Evolutionary conservation across 495 filamentous ascomycete genomes (phyloP).

Genomic region (Xylaria castorea): DNA sequence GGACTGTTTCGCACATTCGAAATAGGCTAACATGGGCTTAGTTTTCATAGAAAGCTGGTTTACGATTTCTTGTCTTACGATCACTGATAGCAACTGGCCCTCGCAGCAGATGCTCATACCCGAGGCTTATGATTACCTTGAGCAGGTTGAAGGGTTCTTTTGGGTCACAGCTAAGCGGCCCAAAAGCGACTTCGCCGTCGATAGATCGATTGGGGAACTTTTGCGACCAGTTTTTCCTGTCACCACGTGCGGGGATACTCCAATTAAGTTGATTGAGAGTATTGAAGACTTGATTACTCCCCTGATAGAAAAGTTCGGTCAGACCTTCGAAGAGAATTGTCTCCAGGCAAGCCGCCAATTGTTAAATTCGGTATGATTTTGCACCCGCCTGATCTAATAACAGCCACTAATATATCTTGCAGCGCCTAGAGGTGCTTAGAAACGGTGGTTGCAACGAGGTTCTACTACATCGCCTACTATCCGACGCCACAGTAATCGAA

Average conservation of each 20-base stretch:
- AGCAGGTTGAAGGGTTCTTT: not conserved
- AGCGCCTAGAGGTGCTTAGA: not conserved
- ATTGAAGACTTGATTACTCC: not conserved
- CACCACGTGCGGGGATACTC: not conserved
- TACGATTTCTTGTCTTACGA: not conserved
- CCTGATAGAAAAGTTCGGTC: not conserved
- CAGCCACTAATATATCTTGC: not conserved
- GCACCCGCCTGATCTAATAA: not conserved
- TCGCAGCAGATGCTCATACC: not conserved
- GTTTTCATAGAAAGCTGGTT: not conserved
- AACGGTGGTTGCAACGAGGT: not conserved
- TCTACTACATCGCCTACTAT: not conserved
- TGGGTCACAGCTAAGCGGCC: not conserved
- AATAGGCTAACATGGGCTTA: not conserved
- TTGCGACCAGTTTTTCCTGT: not conserved
- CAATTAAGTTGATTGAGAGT: not conserved
- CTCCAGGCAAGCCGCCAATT: not conserved
- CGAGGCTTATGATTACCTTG: not conserved
- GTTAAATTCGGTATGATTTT: not conserved
- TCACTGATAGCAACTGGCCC: not conserved
- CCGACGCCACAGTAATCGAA: constrained; percentile 9
- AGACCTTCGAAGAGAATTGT: not conserved
- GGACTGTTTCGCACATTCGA: not conserved
- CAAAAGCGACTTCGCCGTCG: not conserved
- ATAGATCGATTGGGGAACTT: not conserved